Evolutionary conservation across 176 grass and related monocot species (phyloP), one percentile per base, ranked within the genome.

Genomic region (Lolium multiflorum): DNA sequence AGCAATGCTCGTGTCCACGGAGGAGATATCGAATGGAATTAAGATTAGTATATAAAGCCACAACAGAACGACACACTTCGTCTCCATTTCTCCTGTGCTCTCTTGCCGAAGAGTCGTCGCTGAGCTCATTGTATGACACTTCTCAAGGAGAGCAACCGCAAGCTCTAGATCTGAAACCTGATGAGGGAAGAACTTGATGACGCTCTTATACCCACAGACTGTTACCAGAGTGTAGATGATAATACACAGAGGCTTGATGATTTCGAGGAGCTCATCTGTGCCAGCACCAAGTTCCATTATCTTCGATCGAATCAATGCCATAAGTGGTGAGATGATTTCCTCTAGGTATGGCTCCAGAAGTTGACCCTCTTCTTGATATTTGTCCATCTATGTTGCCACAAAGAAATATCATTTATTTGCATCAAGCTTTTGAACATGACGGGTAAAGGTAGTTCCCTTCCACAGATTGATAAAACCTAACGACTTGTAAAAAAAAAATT

Each of bases 41-140:
- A 98, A 90, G 37, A 98, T 94, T 59, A 98, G 91, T 86, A 98
- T 95, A 88, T 96, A 96, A 87, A 98, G 90, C 97, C 97, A 98
- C n/a, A 98, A 91, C 37, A 98, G 88, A 84, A 96, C 87, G 22
- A 98, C 82, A 69, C 94, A 98, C 87, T 92, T 94, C 11, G 97
- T 90, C 88, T 98, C 94, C 94, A 96, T 98, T 91, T 98, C 97
- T 76, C 97, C 93, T 74, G 97, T 98, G 79, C 97, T 98, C 85
- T 98, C 93, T 64, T 96, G 88, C 81, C 93, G 87, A 84, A 94
- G 86, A 71, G 93, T 82, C 17, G 92, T 92, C 1, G 20, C 69
- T 1, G 91, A 84, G 18, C 78, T 82, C 24, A 89, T 91, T 77
- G 77, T 80, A 79, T 98, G 94, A 54, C 93, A 96, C 75, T 88